Percentiles rank a stretch among this genome's conserved stretches.
Evolutionary conservation across 1,139 yeast genomes (phyloP).

Genomic region (Hyphopichia fennica): DNA sequence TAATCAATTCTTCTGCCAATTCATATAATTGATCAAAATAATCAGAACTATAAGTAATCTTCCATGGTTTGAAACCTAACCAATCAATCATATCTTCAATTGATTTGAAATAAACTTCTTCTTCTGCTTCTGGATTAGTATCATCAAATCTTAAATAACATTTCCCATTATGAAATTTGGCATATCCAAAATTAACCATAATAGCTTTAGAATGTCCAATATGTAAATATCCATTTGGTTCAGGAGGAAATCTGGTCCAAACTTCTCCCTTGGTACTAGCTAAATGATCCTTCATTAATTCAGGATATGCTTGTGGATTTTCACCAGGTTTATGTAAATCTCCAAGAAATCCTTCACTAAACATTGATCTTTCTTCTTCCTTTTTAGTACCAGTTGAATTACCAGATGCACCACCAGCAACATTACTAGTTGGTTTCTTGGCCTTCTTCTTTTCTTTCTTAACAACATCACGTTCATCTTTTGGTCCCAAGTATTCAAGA

Average conservation of each 20-base stretch:
- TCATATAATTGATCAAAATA: slow-evolving; percentile 87
- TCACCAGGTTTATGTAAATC: slow-evolving; percentile 95
- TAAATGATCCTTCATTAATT: slow-evolving; percentile 77
- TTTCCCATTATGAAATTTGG: slow-evolving; percentile 78
- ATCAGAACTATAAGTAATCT: slow-evolving; percentile 93
- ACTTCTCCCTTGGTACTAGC: slow-evolving; percentile 78
- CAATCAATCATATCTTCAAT: slow-evolving; percentile 83
- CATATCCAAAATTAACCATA: slow-evolving; percentile 94
- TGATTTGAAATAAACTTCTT: slow-evolving; percentile 82
- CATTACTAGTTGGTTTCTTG: slow-evolving; percentile 17
- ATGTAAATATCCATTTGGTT: slow-evolving; percentile 95
- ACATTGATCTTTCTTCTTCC: slow-evolving; percentile 72
- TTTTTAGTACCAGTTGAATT: slow-evolving; percentile 22
- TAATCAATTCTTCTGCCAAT: slow-evolving; percentile 78
- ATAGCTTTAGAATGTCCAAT: slow-evolving; percentile 98
- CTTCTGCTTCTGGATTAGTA: slow-evolving; percentile 98
- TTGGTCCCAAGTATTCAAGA: slow-evolving; percentile 78
- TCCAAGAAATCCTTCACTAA: slow-evolving; percentile 92
- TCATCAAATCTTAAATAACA: slow-evolving; percentile 95
- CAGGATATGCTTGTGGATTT: slow-evolving; percentile 87
- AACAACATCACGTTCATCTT: slow-evolving; percentile 88
- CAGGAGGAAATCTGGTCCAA: slow-evolving; percentile 96
- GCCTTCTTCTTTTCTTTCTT: slow-evolving; percentile 71
- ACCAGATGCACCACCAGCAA: too few species aligned
- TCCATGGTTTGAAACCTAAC: slow-evolving; percentile 94